Conservation (phyloP, 805 yeast species). For the Naumovozyma dairenensis region DNA sequence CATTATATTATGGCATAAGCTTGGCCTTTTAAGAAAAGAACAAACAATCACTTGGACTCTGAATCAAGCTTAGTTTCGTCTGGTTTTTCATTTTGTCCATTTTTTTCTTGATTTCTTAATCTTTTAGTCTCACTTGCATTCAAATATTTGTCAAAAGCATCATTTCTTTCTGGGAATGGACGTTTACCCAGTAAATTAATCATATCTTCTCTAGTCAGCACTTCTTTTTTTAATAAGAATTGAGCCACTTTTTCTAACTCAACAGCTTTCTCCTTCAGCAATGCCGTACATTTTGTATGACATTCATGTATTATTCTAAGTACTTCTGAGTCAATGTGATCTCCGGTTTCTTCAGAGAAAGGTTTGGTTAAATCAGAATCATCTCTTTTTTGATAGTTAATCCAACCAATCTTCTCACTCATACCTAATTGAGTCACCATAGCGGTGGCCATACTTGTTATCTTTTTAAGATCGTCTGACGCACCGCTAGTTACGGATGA, state of each 20-base stretch:
- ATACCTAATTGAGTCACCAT: constrained; percentile 93
- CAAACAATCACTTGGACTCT: too few relatives aligned
- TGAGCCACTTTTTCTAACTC: constrained; percentile 84
- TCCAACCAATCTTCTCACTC: constrained; percentile 80
- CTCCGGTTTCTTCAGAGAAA: constrained; percentile 80
- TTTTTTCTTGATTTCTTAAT: constrained; percentile 16
- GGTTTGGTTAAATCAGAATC: constrained; percentile 71
- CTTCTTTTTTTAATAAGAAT: constrained; percentile 77
- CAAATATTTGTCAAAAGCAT: constrained; percentile 50
- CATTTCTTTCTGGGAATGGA: constrained; percentile 84
- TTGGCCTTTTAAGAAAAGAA: too few relatives aligned
- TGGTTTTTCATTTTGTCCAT: constrained; percentile 3
- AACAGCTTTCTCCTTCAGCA: constrained; percentile 57
- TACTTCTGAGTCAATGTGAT: constrained; percentile 73
- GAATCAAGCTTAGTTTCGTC: too few relatives aligned
- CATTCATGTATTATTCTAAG: constrained; percentile 68
- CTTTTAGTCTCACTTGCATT: constrained; percentile 22
- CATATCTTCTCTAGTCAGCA: constrained; percentile 90
- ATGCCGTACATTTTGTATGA: constrained; percentile 56
- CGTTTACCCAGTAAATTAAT: constrained; percentile 79
- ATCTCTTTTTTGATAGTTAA: constrained; percentile 58
- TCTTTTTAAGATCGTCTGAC: constrained; percentile 91
- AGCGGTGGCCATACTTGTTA: constrained; percentile 82
- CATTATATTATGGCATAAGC: too few relatives aligned
- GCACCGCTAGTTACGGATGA: constrained; percentile 93